Conservation (phyloP, 176 grass and related monocot species). For the Typha latifolia region DNA sequence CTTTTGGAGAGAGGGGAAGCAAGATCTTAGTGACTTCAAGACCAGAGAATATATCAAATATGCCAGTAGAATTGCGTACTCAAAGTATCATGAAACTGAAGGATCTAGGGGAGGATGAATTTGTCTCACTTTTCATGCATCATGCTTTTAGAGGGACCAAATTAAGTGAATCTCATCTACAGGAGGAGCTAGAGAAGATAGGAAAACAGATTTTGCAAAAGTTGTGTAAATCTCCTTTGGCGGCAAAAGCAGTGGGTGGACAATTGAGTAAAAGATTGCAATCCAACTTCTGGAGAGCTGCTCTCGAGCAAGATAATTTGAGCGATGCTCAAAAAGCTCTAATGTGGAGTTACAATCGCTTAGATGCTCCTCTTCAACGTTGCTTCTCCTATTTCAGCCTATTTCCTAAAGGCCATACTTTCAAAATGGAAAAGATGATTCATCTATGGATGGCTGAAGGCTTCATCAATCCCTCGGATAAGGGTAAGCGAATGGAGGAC, state of each 20-base stretch:
- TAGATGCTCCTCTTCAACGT: neutral
- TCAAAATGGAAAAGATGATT: slow-evolving; percentile 2
- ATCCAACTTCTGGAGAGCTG: neutral
- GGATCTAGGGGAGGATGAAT: neutral
- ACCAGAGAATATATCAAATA: neutral
- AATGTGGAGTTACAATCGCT: slow-evolving; percentile 25
- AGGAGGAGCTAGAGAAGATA: slow-evolving; percentile 8
- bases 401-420: slow-evolving; percentile 6
- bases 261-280: neutral
- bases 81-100: neutral
- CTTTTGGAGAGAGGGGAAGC: neutral
- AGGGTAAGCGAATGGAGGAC: slow-evolving; percentile 9
- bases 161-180: neutral
- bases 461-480: slow-evolving; percentile 7
- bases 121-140: slow-evolving; percentile 4
- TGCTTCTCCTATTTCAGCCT: slow-evolving; percentile 30
- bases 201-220: slow-evolving; percentile 12
- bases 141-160: slow-evolving; percentile 2
- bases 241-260: slow-evolving; percentile 15
- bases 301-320: slow-evolving; percentile 15
- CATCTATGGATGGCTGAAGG: slow-evolving; percentile 40
- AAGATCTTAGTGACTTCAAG: slow-evolving; percentile 11
- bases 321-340: slow-evolving; percentile 5
- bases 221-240: slow-evolving; percentile 15
- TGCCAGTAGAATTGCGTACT: neutral